Conservation (phyloP, 2,329 filamentous ascomycete species). For the Penicillium nordicum region DNA sequence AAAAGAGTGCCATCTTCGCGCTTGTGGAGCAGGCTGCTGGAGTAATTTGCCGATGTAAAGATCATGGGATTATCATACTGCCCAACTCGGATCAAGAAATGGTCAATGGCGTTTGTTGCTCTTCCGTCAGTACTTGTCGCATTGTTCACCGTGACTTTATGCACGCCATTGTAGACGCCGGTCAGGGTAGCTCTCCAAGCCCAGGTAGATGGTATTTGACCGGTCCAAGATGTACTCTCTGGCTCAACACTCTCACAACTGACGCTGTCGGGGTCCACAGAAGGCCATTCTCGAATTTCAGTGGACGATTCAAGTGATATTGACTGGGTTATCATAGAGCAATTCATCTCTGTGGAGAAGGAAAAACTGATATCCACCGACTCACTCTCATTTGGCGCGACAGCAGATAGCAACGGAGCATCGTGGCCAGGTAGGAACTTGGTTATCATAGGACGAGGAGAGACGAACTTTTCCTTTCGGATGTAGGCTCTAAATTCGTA, state of each 20-base stretch:
- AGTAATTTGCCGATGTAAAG: slow-evolving; percentile 60
- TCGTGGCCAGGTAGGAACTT: slow-evolving; percentile 62
- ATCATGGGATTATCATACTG: slow-evolving; percentile 57
- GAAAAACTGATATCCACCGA: slow-evolving; percentile 52
- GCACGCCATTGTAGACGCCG: slow-evolving; percentile 59
- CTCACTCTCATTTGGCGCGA: slow-evolving; percentile 40
- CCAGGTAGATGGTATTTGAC: slow-evolving; percentile 55
- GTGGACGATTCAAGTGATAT: slow-evolving; percentile 55
- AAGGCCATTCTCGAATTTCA: slow-evolving; percentile 43
- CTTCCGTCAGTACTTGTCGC: slow-evolving; percentile 44
- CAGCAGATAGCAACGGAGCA: slow-evolving; percentile 51
- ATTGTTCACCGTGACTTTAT: slow-evolving; percentile 57
- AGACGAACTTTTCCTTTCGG: slow-evolving; percentile 49
- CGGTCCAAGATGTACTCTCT: slow-evolving; percentile 41
- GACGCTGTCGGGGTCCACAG: slow-evolving; percentile 45
- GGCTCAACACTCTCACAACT: slow-evolving; percentile 45
- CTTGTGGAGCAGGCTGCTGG: slow-evolving; percentile 50
- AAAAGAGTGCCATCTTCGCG: slow-evolving; percentile 44
- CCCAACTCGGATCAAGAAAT: slow-evolving; percentile 61
- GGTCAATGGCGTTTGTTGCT: slow-evolving; percentile 54
- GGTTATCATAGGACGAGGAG: slow-evolving; percentile 57
- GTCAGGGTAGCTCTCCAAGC: slow-evolving; percentile 51
- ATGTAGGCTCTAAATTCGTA: slow-evolving; percentile 63
- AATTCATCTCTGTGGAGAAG: slow-evolving; percentile 62
- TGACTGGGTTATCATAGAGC: slow-evolving; percentile 50